phyloP scores from a whole-genome alignment of 2,329 filamentous ascomycete species.

The Colletotrichum sp. region DNA sequence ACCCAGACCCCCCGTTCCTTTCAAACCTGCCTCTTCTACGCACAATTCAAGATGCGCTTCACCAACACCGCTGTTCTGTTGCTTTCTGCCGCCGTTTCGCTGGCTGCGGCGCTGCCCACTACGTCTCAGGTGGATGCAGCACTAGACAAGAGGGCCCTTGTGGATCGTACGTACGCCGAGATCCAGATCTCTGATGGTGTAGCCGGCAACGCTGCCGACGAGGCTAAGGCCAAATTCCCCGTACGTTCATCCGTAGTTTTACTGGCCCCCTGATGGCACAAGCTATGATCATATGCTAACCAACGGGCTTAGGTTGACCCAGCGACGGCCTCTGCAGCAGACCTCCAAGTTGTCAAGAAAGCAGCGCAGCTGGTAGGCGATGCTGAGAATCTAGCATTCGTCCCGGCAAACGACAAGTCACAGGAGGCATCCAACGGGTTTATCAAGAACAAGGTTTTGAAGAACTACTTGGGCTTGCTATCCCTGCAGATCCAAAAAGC shows the following conservation, averaged over 20 bases:
- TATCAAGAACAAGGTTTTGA: conserved; percentile 66
- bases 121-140: not conserved
- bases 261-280: not conserved
- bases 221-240: conserved; percentile 59
- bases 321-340: not conserved
- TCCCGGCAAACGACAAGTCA: not conserved
- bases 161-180: not conserved
- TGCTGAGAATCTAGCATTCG: not conserved
- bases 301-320: not conserved
- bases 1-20: not conserved
- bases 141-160: not conserved
- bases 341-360: not conserved
- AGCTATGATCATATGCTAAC: not conserved
- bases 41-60: not conserved
- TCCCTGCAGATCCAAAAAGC: conserved; percentile 56
- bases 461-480: conserved; percentile 54
- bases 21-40: not conserved
- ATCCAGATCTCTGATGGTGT: conserved; percentile 55
- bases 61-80: not conserved
- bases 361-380: not conserved
- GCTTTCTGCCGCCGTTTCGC: not conserved
- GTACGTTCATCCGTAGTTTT: conserved; percentile 33
- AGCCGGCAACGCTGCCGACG: conserved; percentile 56
- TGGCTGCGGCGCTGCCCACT: not conserved
- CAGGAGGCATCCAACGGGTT: not conserved